Base-by-base conservation (phyloP, 2,329 filamentous ascomycete genomes). In the Epichloe baconii region DNA sequence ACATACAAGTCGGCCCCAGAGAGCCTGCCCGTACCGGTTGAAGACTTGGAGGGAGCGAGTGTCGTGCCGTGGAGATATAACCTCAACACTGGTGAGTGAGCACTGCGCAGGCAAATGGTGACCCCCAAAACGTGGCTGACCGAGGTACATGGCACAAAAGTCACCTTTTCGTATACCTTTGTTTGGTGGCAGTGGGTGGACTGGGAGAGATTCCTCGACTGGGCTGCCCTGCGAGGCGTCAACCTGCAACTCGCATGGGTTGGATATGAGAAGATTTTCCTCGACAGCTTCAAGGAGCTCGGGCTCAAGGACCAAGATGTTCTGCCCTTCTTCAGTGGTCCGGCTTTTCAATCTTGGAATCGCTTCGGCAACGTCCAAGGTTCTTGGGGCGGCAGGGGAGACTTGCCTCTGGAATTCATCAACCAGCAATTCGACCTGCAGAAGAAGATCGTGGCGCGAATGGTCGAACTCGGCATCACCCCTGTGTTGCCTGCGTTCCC, bases 291-390 rank as follows among this genome's bases (percentile, higher is more conserved):
- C 55, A 65, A 60, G 11, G 71, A 73, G 3, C 61, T 72, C 17
- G 70, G 71, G 7, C 64, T 77, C 38, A 67, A 64, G 0, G 62
- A 72, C 38, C 56, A 61, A 4, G 71, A 77, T 26, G 73, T 76
- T 45, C 48, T 63, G 1, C 59, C 66, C 1, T 77, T 74, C 58
- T 63, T 77, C 49, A 73, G 68, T 47, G 73, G 74, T 0, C 74
- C 74, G 1, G 72, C 73, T 0, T 77, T 76, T 51, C 71, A 74
- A 52, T 64, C 73, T 11, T 78, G 74, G 74, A 76, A 77, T 54
- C 69, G 72, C n/a, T 72, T 78, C 51, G 74, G 73, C 10, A 78
- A 77, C 55, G 75, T 74, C 17, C 72, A 75, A 55, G 69, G 71
- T 7, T 73, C 71, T 1, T 77, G 73, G 74, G 68, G 66, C 36